phyloP scores from a whole-genome alignment of 257 asterid species.

The Penstemon davidsonii region DNA sequence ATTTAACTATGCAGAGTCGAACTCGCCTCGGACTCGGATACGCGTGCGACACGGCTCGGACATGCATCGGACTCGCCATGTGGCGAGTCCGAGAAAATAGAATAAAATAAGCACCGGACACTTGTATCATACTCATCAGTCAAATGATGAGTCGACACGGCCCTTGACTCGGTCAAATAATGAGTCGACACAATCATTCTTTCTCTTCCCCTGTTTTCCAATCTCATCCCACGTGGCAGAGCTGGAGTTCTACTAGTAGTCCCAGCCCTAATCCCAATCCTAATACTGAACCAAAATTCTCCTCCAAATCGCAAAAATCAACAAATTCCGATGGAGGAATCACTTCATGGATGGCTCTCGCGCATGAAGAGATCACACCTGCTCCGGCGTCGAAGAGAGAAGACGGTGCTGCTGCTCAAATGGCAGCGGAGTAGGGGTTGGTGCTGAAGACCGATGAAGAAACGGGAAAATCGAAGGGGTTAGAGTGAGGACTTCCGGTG shows the following conservation, averaged over 20 bases:
- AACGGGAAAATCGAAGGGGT: constrained; percentile 48
- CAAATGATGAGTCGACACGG: too few species aligned
- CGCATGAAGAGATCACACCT: constrained; percentile 27
- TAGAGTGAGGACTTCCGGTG: constrained; percentile 52
- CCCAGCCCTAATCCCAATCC: constrained; percentile 9
- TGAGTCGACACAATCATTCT: too few species aligned
- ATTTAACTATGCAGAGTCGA: too few species aligned
- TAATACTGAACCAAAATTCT: background rate
- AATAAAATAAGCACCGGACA: too few species aligned
- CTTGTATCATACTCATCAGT: too few species aligned
- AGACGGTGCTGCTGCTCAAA: constrained; percentile 47
- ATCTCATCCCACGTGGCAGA: constrained; percentile 45
- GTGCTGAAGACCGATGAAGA: constrained; percentile 49
- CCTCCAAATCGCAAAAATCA: constrained; percentile 15
- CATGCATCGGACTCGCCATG: too few species aligned
- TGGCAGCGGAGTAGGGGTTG: constrained; percentile 63
- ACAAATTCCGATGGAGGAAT: constrained; percentile 26
- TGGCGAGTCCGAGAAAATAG: too few species aligned
- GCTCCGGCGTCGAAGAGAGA: constrained; percentile 4
- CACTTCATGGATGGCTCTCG: constrained; percentile 57
- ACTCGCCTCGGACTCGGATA: too few species aligned
- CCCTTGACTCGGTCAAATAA: too few species aligned
- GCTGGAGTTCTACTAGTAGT: constrained; percentile 10
- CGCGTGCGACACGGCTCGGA: too few species aligned
- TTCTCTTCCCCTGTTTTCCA: constrained; percentile 26